A percentile compares a stretch with the other conserved stretches of the same genome.
These are phyloP conservation scores for Alternaria sp. DNA, from an alignment of 2,329 filamentous ascomycete species.

Conservation along the genomic window DNA sequence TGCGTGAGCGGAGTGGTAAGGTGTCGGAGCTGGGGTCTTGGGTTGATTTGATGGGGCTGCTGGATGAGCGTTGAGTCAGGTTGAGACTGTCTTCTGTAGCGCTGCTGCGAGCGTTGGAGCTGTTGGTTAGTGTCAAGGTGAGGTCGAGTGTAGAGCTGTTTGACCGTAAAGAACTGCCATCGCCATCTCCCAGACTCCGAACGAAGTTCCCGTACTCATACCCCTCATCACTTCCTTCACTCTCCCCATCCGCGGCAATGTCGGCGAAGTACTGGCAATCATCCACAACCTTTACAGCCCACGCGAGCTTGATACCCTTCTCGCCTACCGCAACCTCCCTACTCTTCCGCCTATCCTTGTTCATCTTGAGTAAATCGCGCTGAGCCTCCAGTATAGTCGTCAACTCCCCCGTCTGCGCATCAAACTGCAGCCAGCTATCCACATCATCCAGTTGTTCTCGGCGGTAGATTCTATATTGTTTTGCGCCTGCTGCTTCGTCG, in stretches of 20 bases:
- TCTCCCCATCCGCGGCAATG: not conserved
- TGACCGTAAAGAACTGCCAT: not conserved
- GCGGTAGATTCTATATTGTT: constrained; percentile 8
- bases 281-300: constrained; percentile 19
- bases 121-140: not conserved
- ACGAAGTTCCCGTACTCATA: constrained; percentile 11
- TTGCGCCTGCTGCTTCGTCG: not conserved
- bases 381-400: constrained; percentile 20
- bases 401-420: constrained; percentile 1
- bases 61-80: not conserved
- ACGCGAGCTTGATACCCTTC: constrained; percentile 12
- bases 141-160: not conserved
- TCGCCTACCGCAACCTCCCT: constrained; percentile 1
- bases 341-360: constrained; percentile 8
- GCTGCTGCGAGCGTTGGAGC: not conserved
- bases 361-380: constrained; percentile 16
- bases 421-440: constrained; percentile 12
- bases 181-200: not conserved
- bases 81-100: rapidly evolving
- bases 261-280: constrained; percentile 10
- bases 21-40: not conserved
- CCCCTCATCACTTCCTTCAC: constrained; percentile 6
- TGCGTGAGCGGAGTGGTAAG: not conserved
- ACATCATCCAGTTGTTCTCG: not conserved
- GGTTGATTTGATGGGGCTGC: not conserved